Base-by-base conservation (phyloP, 2,329 filamentous ascomycete genomes). In the Calonectria ilicicola region DNA sequence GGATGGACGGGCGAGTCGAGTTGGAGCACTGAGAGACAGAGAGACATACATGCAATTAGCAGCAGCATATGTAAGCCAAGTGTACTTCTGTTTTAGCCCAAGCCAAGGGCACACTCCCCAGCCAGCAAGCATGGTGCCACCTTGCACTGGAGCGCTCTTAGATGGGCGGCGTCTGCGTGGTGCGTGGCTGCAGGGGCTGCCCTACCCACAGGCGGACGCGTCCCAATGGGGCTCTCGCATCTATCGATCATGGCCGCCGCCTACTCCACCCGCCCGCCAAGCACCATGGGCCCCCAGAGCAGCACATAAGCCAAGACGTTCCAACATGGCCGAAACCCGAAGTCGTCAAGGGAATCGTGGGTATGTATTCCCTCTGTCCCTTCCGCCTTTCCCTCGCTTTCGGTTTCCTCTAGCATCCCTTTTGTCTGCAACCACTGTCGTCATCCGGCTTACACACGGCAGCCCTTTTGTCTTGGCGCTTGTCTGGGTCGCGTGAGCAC, bases 161-260 rank as follows among this genome's bases (percentile, higher is more conserved):
- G 21, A 27, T 35, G 53, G 53, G 29, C 53, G 53, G 53, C 53
- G 53, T 40, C 38, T 60, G 53, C 32, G 53, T 38, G 38, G 53
- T 60, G 53, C 53, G 53, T 60, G 53, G 53, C 53, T 60, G 53
- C 53, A 60, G 53, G 32, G 53, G 35, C 53, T 60, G 53, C 53
- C 53, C 53, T 60, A 26, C 35, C 53, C 53, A 60, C 53, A 23
- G 19, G 53, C 38, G 38, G 53, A 60, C 53, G 53, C 53, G 53
- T 60, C 53, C 53, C 21, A 60, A 60, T 60, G 53, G 53, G 23
- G 53, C 53, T 23, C 32, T 60, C 53, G 53, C 53, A 60, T 60
- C 53, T 60, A 38, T 58, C 53, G 53, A 58, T 58, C 53, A 58
- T 38, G 53, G n/a, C 53, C 29, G 53, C 53, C 53, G 53, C 32